Evolutionary conservation across 192 early-diverging fungal species (phyloP), one percentile per base, ranked within the genome.

Genomic region (Helicostylum pulchrum): DNA sequence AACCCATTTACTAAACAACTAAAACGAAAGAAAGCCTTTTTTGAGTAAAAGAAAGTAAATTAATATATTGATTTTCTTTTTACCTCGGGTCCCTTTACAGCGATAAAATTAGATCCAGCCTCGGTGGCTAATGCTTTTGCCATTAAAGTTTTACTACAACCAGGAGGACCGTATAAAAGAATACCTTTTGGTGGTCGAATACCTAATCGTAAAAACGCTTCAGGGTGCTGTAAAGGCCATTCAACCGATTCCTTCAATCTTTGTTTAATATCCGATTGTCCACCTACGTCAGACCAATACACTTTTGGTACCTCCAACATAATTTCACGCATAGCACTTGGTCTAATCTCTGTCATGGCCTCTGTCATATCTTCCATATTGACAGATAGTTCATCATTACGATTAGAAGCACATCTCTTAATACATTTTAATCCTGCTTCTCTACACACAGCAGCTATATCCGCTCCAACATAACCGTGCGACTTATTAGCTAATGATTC

Each of bases 1-100:
- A 7, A 99, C 97, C 95, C 95, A 99, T 72, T 98, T 99, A 80
- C 94, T 97, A 68, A 98, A 96, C 11, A 98, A 77, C 91, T 93
- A 56, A 7, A 51, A n/a, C n/a, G n/a, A n/a, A 10, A 23, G 17
- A 34, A 15, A 9, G 68, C 12, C n/a, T 17, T 15, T 17, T 15
- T 49, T 66, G 5, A 14, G 26, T 26, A 26, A 9, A 17, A 52
- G 26, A 14, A 17, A 0, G 11, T 45, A 19, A 31, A 9, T 31
- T 21, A 12, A 20, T 34, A 3, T 62, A 20, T 42, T 53, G n/a
- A n/a, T 36, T 8, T 36, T 15, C 12, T 17, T 7, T 11, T 54
- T 81, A 94, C 90, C 81, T 99, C 97, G 2, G 97, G 97, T 2
- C 97, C 97, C 43, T 98, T 97, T 14, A 99, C 93, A 9, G 97